phyloP scores from a whole-genome alignment of 164 flowering plant genomes.

The Vitis riparia region DNA sequence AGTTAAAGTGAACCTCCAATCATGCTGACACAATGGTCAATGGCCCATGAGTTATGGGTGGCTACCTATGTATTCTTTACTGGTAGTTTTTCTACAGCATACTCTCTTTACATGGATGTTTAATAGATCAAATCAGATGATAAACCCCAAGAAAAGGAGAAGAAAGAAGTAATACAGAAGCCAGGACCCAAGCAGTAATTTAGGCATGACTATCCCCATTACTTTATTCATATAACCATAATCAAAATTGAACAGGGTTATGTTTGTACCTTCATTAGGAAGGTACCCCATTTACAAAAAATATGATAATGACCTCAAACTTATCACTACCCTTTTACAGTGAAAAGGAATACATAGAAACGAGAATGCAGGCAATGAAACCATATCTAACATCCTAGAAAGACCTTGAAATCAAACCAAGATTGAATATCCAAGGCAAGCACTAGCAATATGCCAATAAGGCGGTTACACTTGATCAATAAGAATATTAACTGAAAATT shows the following conservation, averaged over 20 bases:
- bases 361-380: neutral
- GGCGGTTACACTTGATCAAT: neutral
- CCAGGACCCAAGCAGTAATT: neutral
- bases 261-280: neutral
- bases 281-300: neutral
- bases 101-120: too few species aligned
- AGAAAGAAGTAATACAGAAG: too few species aligned
- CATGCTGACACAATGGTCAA: too few species aligned
- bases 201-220: neutral
- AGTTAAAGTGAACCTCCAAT: too few species aligned
- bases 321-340: neutral
- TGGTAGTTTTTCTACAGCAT: too few species aligned
- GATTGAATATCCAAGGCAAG: neutral
- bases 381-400: neutral
- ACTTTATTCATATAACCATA: neutral
- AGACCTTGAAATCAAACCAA: neutral
- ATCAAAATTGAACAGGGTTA: neutral
- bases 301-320: neutral
- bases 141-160: too few species aligned
- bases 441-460: neutral
- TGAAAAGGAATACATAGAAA: neutral
- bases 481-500: neutral
- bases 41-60: too few species aligned
- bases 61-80: too few species aligned
- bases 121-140: too few species aligned